Percentiles rank a stretch among this genome's conserved stretches.
phyloP scores from a whole-genome alignment of 305 asterid species.

The Solanum aculeatissimum region DNA sequence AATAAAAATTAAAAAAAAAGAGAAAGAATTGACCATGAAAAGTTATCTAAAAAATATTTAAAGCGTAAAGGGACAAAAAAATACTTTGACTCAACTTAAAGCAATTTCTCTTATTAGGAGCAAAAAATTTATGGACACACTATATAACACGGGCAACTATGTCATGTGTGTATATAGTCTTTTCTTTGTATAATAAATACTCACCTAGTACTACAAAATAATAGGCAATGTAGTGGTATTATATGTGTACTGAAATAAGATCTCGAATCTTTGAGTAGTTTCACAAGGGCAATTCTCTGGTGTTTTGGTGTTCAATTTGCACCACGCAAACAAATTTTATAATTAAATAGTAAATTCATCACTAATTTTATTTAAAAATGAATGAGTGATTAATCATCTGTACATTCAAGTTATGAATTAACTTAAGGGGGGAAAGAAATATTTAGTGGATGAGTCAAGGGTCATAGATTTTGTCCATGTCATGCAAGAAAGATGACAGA shows the following conservation, averaged over 20 bases:
- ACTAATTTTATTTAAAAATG: neutral
- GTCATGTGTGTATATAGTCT: too few species aligned
- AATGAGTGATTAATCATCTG: neutral
- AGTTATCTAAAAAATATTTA: too few species aligned
- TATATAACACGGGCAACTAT: too few species aligned
- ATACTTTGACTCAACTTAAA: too few species aligned
- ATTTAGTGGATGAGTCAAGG: constrained; percentile 58
- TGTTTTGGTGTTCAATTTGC: neutral
- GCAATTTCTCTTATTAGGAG: too few species aligned
- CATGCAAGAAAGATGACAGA: constrained; percentile 1
- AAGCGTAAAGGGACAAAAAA: too few species aligned
- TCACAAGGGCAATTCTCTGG: neutral
- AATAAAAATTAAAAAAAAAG: too few species aligned
- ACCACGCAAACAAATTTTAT: neutral
- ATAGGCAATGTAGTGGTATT: too few species aligned
- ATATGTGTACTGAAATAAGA: neutral
- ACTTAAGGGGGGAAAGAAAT: neutral
- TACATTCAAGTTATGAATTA: neutral
- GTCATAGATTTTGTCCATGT: constrained; percentile 35
- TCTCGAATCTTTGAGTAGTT: neutral
- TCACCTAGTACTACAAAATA: neutral
- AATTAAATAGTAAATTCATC: neutral
- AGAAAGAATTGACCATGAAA: too few species aligned
- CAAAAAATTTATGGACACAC: too few species aligned
- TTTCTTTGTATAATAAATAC: neutral